Evolutionary conservation across 2,329 filamentous ascomycete genomes (phyloP).

Genomic region (Colletotrichum zoysiae): DNA sequence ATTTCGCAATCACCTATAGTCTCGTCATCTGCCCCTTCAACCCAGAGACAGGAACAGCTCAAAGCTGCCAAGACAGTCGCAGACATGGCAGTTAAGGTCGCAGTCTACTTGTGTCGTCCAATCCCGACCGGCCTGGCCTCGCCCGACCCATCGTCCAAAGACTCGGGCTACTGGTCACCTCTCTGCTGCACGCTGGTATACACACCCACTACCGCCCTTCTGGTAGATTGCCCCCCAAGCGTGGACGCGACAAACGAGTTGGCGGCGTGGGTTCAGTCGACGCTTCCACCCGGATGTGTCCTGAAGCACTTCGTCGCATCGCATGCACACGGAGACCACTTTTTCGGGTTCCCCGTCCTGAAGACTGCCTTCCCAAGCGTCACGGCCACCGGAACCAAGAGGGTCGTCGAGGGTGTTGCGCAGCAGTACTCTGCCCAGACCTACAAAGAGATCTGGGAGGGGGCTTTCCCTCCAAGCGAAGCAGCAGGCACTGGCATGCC

Average conservation of each 20-base stretch:
- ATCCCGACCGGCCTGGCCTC: background rate
- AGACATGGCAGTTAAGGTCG: background rate
- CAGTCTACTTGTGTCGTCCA: background rate
- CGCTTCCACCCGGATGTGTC: background rate
- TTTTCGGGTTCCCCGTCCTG: conserved; percentile 5
- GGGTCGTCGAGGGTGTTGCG: conserved; percentile 7
- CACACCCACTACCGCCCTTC: background rate
- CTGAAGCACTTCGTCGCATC: background rate
- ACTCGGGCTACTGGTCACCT: conserved; percentile 12
- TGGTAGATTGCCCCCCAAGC: conserved; percentile 5
- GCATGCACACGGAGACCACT: conserved; percentile 18
- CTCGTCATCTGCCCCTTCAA: background rate
- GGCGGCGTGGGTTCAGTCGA: background rate
- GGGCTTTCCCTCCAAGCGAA: background rate
- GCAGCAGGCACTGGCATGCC: conserved; percentile 7
- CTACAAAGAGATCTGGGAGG: background rate
- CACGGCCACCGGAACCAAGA: background rate
- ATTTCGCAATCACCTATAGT: background rate
- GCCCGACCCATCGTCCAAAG: conserved; percentile 1
- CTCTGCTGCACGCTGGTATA: conserved; percentile 6
- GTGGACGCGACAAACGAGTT: background rate
- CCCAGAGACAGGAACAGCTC: background rate
- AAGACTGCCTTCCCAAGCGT: background rate
- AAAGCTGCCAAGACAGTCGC: background rate
- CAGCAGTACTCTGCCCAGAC: conserved; percentile 4